Evolutionary conservation across 2,329 filamentous ascomycete genomes (phyloP).

Genomic region (Epichloe sibirici): DNA sequence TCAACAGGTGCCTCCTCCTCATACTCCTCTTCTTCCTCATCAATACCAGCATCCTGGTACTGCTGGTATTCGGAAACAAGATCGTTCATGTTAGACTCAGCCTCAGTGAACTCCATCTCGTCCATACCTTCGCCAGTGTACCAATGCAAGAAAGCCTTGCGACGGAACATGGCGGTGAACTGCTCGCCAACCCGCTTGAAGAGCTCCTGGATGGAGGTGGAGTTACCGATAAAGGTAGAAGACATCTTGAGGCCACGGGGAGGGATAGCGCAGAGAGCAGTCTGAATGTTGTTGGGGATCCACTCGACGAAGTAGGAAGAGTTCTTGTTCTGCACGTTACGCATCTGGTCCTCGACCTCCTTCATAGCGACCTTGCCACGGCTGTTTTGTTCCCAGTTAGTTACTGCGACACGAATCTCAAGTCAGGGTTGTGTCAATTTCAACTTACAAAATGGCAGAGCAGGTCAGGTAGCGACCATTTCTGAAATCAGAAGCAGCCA

Average conservation of each 20-base stretch:
- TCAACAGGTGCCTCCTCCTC: constrained; percentile 63
- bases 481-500: constrained; percentile 99
- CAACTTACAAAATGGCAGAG: constrained; percentile 87
- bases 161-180: constrained; percentile 99
- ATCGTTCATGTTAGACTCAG: constrained; percentile 99
- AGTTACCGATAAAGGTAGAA: constrained; percentile 97
- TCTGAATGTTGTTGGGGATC: constrained; percentile 99
- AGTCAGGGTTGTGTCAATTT: background rate
- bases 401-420: background rate
- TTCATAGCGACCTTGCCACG: constrained; percentile 99
- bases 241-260: constrained; percentile 97
- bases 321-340: constrained; percentile 99
- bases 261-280: constrained; percentile 95
- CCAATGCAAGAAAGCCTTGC: constrained; percentile 99
- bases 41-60: constrained; percentile 97
- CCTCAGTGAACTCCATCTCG: constrained; percentile 99
- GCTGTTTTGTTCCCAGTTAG: constrained; percentile 34
- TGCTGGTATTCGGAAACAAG: constrained; percentile 99
- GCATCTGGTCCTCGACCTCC: constrained; percentile 99
- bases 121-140: constrained; percentile 99
- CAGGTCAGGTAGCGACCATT: constrained; percentile 99
- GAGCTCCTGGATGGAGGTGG: constrained; percentile 97
- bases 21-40: constrained; percentile 94
- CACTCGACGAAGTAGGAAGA: constrained; percentile 98
- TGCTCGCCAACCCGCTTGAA: constrained; percentile 99